These are phyloP conservation scores for Agaricus blazei DNA, from an alignment of 768 basidiomycete species.

Conservation along the genomic window DNA sequence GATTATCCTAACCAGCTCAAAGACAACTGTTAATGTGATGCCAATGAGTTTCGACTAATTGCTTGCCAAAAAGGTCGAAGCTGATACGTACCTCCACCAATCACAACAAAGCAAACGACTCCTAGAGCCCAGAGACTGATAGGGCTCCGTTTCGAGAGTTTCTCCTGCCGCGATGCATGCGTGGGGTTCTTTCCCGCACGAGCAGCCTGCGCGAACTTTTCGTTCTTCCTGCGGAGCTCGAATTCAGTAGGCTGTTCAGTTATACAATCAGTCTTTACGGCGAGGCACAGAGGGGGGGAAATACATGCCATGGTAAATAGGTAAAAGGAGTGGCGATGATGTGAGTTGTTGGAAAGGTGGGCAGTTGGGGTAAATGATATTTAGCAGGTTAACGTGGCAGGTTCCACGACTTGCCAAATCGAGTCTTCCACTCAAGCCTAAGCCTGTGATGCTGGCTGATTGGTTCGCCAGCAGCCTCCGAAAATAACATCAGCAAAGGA, in stretches of 20 bases:
- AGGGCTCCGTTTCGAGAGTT: conserved; percentile 66
- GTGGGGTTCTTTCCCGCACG: conserved; percentile 72
- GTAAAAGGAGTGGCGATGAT: conserved; percentile 13
- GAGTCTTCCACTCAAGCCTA: background rate
- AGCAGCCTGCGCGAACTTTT: conserved; percentile 72
- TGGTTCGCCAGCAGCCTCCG: conserved; percentile 1
- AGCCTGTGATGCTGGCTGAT: background rate
- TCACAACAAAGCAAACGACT: conserved; percentile 67
- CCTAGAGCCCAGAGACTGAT: conserved; percentile 73
- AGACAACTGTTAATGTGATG: conserved; percentile 48
- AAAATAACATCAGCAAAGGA: background rate
- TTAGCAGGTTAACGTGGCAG: conserved; percentile 19
- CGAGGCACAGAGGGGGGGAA: background rate
- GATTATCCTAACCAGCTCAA: conserved; percentile 62
- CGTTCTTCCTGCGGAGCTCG: conserved; percentile 76
- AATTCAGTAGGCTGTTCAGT: conserved; percentile 67
- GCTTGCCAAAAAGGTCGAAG: background rate
- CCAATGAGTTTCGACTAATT: background rate
- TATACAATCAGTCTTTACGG: background rate
- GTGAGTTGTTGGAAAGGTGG: conserved; percentile 1
- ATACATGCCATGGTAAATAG: conserved; percentile 21
- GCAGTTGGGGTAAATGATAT: conserved; percentile 11
- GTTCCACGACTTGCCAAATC: conserved; percentile 3
- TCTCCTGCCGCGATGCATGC: conserved; percentile 68
- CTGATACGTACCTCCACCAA: conserved; percentile 66